These are phyloP conservation scores for Fusarium goolgardi DNA, from an alignment of 2,329 filamentous ascomycete species.

Conservation along the genomic window DNA sequence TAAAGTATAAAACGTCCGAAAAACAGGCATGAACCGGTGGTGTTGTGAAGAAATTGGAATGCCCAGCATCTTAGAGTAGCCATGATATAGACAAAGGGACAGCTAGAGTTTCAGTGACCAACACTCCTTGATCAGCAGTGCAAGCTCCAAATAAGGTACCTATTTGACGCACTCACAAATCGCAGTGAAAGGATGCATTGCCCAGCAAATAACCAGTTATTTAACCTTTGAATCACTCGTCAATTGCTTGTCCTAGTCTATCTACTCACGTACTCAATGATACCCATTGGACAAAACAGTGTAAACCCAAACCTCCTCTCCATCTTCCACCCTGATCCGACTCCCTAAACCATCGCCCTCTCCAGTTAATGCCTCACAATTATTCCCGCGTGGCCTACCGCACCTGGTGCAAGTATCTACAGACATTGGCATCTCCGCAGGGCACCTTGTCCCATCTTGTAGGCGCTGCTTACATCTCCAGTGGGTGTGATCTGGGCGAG, in stretches of 20 bases:
- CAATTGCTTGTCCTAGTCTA: accelerated
- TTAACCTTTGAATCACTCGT: background rate
- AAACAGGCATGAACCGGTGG: no score
- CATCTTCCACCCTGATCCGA: background rate
- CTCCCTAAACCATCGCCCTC: background rate
- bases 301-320: background rate
- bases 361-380: background rate
- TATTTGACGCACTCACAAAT: background rate
- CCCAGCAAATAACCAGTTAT: background rate
- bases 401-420: background rate
- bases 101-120: no score
- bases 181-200: background rate
- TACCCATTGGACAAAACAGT: background rate
- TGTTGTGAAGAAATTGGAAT: background rate
- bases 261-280: no score
- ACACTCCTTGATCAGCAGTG: no score
- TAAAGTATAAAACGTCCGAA: accelerated
- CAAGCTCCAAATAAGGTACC: background rate
- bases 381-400: background rate
- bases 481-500: background rate
- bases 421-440: background rate
- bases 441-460: background rate
- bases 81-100: accelerated
- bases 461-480: background rate
- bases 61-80: accelerated